phyloP scores from a whole-genome alignment of 805 yeast species.

The Candida saitoana region DNA sequence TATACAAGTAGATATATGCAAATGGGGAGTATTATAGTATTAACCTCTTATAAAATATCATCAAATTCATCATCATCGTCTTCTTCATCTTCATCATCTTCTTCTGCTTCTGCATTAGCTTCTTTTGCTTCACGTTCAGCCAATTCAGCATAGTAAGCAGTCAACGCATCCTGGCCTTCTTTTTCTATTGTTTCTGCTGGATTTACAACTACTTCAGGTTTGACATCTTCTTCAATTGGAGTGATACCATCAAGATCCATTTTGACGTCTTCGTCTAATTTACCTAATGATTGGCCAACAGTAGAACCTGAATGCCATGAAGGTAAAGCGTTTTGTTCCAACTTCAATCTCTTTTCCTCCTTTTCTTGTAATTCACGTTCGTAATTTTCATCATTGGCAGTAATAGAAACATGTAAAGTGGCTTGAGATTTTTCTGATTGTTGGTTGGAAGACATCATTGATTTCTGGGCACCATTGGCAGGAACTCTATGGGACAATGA shows the following conservation, averaged over 20 bases:
- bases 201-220: constrained; percentile 11
- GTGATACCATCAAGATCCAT: constrained; percentile 14
- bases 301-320: constrained; percentile 94
- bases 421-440: constrained; percentile 67
- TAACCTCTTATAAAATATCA: constrained; percentile 1
- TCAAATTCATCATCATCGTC: constrained; percentile 21
- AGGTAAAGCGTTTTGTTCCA: constrained; percentile 92
- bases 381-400: constrained; percentile 78
- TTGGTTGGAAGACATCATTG: constrained; percentile 28
- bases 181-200: constrained; percentile 48
- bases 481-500: constrained; percentile 48
- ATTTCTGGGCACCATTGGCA: constrained; percentile 20
- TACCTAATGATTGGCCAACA: constrained; percentile 67
- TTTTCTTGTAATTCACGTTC: constrained; percentile 61
- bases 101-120: constrained; percentile 51
- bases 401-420: constrained; percentile 82
- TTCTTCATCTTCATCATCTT: constrained; percentile 28
- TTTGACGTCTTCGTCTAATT: constrained; percentile 47
- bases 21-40: background rate
- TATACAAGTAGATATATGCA: constrained; percentile 1
- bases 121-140: constrained; percentile 66
- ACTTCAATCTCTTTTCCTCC: constrained; percentile 63
- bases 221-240: constrained; percentile 9
- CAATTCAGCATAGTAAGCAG: constrained; percentile 68
- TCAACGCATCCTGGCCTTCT: constrained; percentile 66